Conservation (phyloP, 768 basidiomycete genomes). For the Bullera alba region DNA sequence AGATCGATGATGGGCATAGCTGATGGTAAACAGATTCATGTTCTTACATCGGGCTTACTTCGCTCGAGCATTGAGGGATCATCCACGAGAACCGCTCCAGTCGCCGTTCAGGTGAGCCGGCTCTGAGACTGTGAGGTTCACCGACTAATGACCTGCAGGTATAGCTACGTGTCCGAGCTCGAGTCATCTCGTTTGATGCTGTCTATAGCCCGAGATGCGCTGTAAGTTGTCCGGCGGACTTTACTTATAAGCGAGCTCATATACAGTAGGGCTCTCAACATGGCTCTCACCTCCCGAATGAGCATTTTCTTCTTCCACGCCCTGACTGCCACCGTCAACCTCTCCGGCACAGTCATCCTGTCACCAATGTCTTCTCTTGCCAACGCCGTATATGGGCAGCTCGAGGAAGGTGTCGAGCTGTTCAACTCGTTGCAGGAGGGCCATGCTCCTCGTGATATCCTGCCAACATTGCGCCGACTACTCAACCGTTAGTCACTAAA, state of each 20-base stretch:
- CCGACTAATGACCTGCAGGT: neutral
- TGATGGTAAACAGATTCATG: neutral
- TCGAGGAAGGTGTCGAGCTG: neutral
- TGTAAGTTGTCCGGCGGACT: neutral
- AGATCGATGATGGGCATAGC: no score
- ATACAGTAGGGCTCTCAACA: neutral
- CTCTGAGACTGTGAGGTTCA: no score
- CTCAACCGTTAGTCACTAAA: neutral
- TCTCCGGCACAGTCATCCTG: neutral
- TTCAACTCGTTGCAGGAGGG: neutral
- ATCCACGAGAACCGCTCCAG: neutral
- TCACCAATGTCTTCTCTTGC: constrained; percentile 1
- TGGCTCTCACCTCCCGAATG: neutral
- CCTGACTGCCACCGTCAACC: neutral
- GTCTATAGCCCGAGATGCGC: neutral
- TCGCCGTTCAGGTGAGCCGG: neutral
- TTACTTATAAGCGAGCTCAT: neutral
- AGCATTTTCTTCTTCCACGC: constrained; percentile 1
- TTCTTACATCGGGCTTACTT: neutral
- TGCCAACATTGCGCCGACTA: neutral
- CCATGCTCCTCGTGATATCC: neutral
- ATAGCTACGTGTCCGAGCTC: constrained; percentile 1
- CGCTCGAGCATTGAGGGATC: neutral
- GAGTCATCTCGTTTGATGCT: neutral
- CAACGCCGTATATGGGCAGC: neutral